A percentile compares a stretch with the other conserved stretches of the same genome.
Conservation (phyloP, 495 filamentous ascomycete genomes). For the Rusavskia elegans region DNA sequence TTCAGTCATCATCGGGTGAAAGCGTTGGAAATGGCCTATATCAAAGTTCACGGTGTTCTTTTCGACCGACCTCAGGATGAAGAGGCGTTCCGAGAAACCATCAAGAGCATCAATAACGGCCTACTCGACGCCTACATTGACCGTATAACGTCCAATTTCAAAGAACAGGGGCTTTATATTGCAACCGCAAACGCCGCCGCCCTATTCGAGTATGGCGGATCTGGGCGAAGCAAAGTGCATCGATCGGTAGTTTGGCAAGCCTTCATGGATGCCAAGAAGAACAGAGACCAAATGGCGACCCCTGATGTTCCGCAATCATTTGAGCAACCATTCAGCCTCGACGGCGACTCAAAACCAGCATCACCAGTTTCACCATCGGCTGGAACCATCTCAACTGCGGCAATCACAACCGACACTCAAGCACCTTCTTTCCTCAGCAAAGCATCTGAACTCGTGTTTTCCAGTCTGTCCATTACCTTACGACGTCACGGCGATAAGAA, state of each 20-base stretch:
- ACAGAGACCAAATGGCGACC: neutral
- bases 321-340: neutral
- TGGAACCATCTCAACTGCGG: neutral
- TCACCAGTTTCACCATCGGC: neutral
- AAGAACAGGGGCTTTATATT: slow-evolving; percentile 43
- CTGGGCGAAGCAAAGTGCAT: neutral
- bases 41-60: slow-evolving; percentile 48
- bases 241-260: slow-evolving; percentile 7
- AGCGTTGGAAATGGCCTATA: slow-evolving; percentile 35
- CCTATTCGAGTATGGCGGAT: slow-evolving; percentile 44
- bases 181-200: slow-evolving; percentile 35
- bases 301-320: neutral
- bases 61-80: slow-evolving; percentile 33
- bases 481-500: slow-evolving; percentile 44
- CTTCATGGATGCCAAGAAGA: slow-evolving; percentile 1
- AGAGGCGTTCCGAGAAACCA: slow-evolving; percentile 29
- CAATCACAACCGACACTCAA: neutral
- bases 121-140: slow-evolving; percentile 43
- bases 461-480: slow-evolving; percentile 37
- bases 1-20: slow-evolving; percentile 20
- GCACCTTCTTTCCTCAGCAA: slow-evolving; percentile 11
- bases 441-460: slow-evolving; percentile 29
- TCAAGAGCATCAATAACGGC: slow-evolving; percentile 31
- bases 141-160: slow-evolving; percentile 39
- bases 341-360: neutral